Evolutionary conservation across 1,139 yeast genomes (phyloP).

Genomic region (Candida pseudoviswanathii): DNA sequence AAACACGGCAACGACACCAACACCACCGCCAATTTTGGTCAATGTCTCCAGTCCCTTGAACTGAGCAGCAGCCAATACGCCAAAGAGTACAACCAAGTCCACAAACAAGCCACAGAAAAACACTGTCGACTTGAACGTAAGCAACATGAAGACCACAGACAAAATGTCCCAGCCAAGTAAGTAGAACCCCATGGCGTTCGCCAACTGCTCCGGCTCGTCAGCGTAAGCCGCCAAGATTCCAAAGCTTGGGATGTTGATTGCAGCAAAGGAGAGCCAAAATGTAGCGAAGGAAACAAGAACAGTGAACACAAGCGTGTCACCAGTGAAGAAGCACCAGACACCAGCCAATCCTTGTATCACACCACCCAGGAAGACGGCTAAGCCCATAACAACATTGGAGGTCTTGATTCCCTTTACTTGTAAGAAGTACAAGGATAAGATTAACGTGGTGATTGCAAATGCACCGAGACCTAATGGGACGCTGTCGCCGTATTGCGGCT

Average conservation of each 20-base stretch:
- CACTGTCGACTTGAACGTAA: slow-evolving; percentile 47
- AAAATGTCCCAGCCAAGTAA: slow-evolving; percentile 49
- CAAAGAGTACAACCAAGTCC: slow-evolving; percentile 38
- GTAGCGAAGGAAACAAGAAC: slow-evolving; percentile 48
- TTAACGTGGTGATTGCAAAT: slow-evolving; percentile 53
- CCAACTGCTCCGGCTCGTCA: slow-evolving; percentile 30
- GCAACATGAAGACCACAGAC: slow-evolving; percentile 38
- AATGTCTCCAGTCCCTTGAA: slow-evolving; percentile 32
- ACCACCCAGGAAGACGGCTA: slow-evolving; percentile 51
- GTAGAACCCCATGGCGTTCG: slow-evolving; percentile 43
- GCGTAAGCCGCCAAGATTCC: slow-evolving; percentile 64
- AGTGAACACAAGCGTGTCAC: slow-evolving; percentile 45
- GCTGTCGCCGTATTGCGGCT: slow-evolving; percentile 51
- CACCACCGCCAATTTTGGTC: slow-evolving; percentile 46
- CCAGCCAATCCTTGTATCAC: slow-evolving; percentile 51
- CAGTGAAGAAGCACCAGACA: slow-evolving; percentile 49
- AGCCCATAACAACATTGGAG: slow-evolving; percentile 46
- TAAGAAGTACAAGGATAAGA: slow-evolving; percentile 44
- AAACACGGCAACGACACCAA: slow-evolving; percentile 43
- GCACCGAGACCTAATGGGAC: slow-evolving; percentile 63
- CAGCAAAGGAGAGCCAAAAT: slow-evolving; percentile 45
- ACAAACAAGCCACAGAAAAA: slow-evolving; percentile 40
- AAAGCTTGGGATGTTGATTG: slow-evolving; percentile 33
- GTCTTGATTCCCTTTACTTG: slow-evolving; percentile 41
- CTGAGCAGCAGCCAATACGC: slow-evolving; percentile 43